These are phyloP conservation scores for Chlamydomonas sp. DNA, from an alignment of 139 green algal genomes.

Conservation along the genomic window DNA sequence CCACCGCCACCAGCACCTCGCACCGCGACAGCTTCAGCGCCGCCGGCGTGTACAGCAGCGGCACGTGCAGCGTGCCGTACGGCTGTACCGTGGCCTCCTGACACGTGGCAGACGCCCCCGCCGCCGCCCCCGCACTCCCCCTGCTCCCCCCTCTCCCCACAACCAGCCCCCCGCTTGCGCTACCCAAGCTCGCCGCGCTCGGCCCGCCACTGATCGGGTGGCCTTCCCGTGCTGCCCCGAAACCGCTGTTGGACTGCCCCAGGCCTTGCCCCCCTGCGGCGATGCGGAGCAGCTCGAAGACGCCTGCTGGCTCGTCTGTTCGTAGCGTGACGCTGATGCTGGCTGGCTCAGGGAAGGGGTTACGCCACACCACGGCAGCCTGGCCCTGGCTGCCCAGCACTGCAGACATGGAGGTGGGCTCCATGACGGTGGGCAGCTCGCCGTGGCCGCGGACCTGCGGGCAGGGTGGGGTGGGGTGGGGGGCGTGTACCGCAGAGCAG, in stretches of 20 bases:
- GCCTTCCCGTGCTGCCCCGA: no score
- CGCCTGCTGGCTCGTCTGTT: background rate
- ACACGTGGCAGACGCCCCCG: background rate
- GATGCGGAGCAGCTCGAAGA: conserved; percentile 30
- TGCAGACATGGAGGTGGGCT: conserved; percentile 13
- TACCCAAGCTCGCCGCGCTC: no score
- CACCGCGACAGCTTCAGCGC: conserved; percentile 15
- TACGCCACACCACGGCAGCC: conserved; percentile 48
- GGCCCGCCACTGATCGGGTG: no score
- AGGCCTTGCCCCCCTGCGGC: background rate
- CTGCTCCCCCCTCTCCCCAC: background rate
- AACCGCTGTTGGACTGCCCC: no score
- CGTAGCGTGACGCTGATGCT: conserved; percentile 26
- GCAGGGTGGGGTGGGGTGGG: background rate
- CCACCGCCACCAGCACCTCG: conserved; percentile 38
- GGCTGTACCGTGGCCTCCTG: conserved; percentile 21
- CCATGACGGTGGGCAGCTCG: conserved; percentile 39
- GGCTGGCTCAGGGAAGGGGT: conserved; percentile 58
- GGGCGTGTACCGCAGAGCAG: background rate
- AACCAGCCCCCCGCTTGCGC: background rate
- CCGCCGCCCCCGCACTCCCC: background rate
- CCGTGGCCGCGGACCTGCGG: conserved; percentile 28
- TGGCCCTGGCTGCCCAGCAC: conserved; percentile 28
- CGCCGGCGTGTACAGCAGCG: conserved; percentile 11
- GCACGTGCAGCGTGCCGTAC: conserved; percentile 31